Base-by-base conservation (phyloP, 2,329 filamentous ascomycete species). In the Didymella segeticola region DNA sequence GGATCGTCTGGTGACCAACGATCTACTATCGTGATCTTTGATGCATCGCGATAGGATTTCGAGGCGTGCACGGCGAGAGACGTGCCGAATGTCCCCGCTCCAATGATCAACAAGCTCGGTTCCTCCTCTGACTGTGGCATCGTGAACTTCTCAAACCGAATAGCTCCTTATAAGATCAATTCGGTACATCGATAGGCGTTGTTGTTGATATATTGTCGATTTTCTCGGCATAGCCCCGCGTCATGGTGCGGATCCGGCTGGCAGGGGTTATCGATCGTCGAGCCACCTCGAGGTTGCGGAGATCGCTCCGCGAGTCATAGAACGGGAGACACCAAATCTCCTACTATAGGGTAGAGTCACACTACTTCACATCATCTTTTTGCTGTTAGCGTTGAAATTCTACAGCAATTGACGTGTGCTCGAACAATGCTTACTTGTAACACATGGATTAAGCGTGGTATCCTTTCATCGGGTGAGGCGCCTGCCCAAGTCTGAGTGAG, bases 51-150 rank as follows among this genome's bases (percentile, higher is more conserved):
- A 61, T 83, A 79, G 51, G 76, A 77, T 48, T 77, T 76, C 53
- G 82, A 81, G 34, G 88, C 79, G 56, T 88, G 81, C 54, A 86
- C 84, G n/a, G 86, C 87, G 0, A 86, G 88, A 19, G 84, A 86
- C 29, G 82, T 82, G 30, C 86, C 87, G 65, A 89, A 89, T 25
- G 86, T 83, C 37, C 87, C 87, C 7, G 83, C 84, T 27, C 87
- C 87, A 36, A 89, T 74, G 51, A 89, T 87, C 52, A 89, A 73
- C 62, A 77, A 34, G 3, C 54, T 57, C 15, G 61, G 61, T 33
- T 64, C 62, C 14, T 45, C 7, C n/a, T 42, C 29, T 41, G 34
- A 14, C 5, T 29, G 20, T 14, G 31, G 11, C 50, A 53, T 53
- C 39, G 26, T 31, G 2, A 19, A 30, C 9, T 26, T 31, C 3